phyloP scores from a whole-genome alignment of 345 rosid species.

The Fremontodendron californicum region DNA sequence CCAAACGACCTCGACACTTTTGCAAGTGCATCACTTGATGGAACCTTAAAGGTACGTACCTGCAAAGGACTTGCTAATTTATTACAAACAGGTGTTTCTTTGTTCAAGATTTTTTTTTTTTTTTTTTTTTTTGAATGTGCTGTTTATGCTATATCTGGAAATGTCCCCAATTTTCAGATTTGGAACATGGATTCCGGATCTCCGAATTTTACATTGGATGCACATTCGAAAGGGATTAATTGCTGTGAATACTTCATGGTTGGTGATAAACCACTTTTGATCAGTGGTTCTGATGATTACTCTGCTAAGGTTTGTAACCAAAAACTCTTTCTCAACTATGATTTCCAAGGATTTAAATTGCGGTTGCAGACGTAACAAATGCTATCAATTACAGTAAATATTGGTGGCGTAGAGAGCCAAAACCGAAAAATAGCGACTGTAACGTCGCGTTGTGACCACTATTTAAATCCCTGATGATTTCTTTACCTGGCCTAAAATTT shows the following conservation, averaged over 20 bases:
- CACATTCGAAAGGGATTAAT: conserved; percentile 82
- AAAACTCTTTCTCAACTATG: conserved; percentile 10
- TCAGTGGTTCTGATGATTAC: conserved; percentile 90
- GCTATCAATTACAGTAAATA: no score
- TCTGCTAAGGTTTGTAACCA: conserved; percentile 72
- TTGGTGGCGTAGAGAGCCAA: no score
- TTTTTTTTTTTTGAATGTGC: no score
- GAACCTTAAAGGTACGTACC: conserved; percentile 67
- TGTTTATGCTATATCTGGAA: conserved; percentile 4
- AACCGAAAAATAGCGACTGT: no score
- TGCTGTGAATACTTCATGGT: conserved; percentile 76
- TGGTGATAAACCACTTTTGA: conserved; percentile 66
- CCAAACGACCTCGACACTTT: conserved; percentile 74
- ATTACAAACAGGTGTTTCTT: background rate
- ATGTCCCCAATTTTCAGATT: conserved; percentile 40
- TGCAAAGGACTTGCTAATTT: background rate
- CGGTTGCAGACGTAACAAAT: no score
- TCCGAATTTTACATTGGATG: conserved; percentile 72
- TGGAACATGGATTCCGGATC: conserved; percentile 88
- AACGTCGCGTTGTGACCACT: no score
- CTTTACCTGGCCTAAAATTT: background rate
- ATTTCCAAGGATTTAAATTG: background rate
- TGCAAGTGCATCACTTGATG: conserved; percentile 85
- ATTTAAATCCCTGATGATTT: background rate
- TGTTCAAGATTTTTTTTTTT: conserved; percentile 8